A percentile compares a stretch with the other conserved stretches of the same genome.
Conservation (phyloP, 1,284 basidiomycete species). For the Polyporus tsugae region DNA sequence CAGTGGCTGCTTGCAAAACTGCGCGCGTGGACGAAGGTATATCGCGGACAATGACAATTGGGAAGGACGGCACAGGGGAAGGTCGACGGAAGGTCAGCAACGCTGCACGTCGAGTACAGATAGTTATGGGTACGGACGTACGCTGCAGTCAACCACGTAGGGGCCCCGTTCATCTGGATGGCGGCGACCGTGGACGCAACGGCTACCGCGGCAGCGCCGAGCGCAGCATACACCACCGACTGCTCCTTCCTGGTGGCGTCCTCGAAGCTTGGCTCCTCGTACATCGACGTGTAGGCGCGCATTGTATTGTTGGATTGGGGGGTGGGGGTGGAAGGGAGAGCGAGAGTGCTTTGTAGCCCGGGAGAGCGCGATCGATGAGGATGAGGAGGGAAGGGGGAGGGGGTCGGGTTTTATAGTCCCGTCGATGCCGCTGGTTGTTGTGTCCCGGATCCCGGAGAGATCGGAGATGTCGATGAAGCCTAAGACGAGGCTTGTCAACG, state of each 20-base stretch:
- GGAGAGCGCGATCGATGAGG: neutral
- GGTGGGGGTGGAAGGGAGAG: neutral
- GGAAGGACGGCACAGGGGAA: neutral
- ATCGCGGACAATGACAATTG: neutral
- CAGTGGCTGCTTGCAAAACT: conserved; percentile 32
- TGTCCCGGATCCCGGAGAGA: conserved; percentile 12
- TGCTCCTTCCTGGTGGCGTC: conserved; percentile 30
- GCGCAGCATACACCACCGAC: conserved; percentile 27
- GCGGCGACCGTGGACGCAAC: conserved; percentile 34
- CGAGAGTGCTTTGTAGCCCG: neutral
- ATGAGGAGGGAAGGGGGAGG: neutral
- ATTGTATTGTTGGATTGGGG: conserved; percentile 11
- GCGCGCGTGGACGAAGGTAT: neutral
- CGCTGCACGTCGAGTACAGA: neutral
- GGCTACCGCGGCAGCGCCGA: conserved; percentile 31
- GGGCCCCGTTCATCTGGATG: conserved; percentile 26
- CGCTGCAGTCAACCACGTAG: conserved; percentile 31
- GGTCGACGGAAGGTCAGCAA: conserved; percentile 9
- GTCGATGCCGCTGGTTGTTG: conserved; percentile 15
- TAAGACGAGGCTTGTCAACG: too few species aligned
- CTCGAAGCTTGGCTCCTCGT: conserved; percentile 34
- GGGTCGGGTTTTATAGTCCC: conserved; percentile 19
- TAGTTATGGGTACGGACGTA: conserved; percentile 29
- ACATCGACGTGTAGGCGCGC: conserved; percentile 31
- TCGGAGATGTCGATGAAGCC: conserved; percentile 10